Evolutionary conservation across 768 basidiomycete genomes (phyloP).

Genomic region (Lentinula sp.): DNA sequence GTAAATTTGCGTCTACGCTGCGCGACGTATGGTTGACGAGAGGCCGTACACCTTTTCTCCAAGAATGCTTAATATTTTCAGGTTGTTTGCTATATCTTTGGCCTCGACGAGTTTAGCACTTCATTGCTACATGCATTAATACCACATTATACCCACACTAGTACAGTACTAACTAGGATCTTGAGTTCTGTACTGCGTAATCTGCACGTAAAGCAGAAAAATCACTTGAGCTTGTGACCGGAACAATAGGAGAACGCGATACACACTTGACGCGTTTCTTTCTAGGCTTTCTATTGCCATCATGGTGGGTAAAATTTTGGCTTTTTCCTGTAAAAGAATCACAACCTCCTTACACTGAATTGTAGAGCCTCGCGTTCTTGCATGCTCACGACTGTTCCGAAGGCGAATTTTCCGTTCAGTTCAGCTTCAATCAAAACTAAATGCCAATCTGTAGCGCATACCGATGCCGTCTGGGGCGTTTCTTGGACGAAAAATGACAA

Average conservation of each 20-base stretch:
- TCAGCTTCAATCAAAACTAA: slow-evolving; percentile 6
- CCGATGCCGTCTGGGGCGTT: slow-evolving; percentile 75
- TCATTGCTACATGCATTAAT: too few species aligned
- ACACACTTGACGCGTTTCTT: too few species aligned
- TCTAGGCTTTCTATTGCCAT: background rate
- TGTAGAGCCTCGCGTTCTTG: slow-evolving; percentile 67
- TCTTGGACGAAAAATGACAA: slow-evolving; percentile 64
- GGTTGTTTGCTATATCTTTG: too few species aligned
- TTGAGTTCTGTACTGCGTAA: too few species aligned
- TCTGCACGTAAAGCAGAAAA: too few species aligned
- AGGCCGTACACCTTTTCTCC: too few species aligned
- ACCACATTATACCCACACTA: too few species aligned
- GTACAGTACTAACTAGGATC: too few species aligned
- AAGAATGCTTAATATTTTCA: too few species aligned
- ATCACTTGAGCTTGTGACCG: too few species aligned
- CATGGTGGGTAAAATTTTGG: background rate
- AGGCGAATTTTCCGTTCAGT: slow-evolving; percentile 39
- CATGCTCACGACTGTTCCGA: slow-evolving; percentile 72
- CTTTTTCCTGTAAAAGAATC: background rate
- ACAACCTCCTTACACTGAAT: background rate
- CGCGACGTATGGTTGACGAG: background rate
- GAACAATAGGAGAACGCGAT: too few species aligned
- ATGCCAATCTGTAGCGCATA: slow-evolving; percentile 54
- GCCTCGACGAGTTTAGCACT: too few species aligned
- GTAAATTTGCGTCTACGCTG: background rate